These are phyloP conservation scores for Silene coronaria DNA, from an alignment of 179 eudicot genomes.

Conservation along the genomic window DNA sequence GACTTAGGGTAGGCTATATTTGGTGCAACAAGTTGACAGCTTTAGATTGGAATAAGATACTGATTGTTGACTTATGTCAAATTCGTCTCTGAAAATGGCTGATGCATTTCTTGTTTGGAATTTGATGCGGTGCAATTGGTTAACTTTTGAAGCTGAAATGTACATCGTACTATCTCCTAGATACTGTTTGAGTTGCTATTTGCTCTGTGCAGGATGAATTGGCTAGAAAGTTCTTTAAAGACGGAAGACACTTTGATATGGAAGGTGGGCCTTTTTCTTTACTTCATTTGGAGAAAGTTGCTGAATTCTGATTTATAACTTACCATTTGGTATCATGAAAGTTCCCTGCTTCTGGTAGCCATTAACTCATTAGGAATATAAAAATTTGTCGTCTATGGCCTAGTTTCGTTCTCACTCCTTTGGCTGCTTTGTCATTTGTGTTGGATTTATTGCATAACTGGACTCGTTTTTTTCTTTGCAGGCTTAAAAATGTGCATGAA, in stretches of 20 bases:
- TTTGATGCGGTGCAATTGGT: background rate
- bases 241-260: conserved; percentile 68
- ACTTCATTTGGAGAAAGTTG: background rate
- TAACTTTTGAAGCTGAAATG: conserved; percentile 14
- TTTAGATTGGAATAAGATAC: background rate
- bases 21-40: background rate
- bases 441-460: background rate
- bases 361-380: background rate
- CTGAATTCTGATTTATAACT: background rate
- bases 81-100: background rate
- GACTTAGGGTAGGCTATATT: background rate
- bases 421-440: too few species aligned
- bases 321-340: background rate
- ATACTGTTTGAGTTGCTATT: background rate
- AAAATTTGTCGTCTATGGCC: too few species aligned
- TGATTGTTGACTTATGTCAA: background rate
- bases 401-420: too few species aligned
- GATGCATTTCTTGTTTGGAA: background rate
- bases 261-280: conserved; percentile 48
- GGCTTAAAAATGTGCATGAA: conserved; percentile 79
- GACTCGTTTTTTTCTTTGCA: conserved; percentile 24
- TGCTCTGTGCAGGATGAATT: conserved; percentile 54
- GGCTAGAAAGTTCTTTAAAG: conserved; percentile 65
- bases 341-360: background rate
- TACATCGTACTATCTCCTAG: background rate